These are phyloP conservation scores for Zymoseptoria passerinii DNA, from an alignment of 2,329 filamentous ascomycete genomes.

Conservation along the genomic window DNA sequence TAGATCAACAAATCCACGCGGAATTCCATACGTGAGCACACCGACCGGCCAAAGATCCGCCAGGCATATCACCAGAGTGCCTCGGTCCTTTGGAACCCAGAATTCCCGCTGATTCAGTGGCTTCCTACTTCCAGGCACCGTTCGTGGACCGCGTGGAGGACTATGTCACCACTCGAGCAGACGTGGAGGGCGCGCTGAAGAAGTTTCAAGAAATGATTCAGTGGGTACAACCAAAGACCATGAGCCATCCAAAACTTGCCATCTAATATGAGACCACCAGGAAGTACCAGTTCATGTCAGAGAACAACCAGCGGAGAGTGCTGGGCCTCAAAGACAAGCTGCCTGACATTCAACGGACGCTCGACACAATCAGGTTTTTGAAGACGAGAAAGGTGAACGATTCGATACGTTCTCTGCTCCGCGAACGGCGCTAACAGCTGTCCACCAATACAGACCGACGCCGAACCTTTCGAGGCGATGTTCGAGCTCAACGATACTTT, in stretches of 20 bases:
- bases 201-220: conserved; percentile 92
- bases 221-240: conserved; percentile 39
- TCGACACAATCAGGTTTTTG: conserved; percentile 83
- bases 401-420: background rate
- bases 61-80: background rate
- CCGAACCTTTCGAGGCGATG: conserved; percentile 74
- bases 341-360: conserved; percentile 90
- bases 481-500: conserved; percentile 97
- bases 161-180: conserved; percentile 68
- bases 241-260: no score
- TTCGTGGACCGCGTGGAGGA: conserved; percentile 86
- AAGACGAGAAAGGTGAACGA: conserved; percentile 60
- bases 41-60: background rate
- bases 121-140: conserved; percentile 45
- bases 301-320: conserved; percentile 78
- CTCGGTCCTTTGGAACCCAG: background rate
- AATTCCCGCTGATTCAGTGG: background rate
- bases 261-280: conserved; percentile 39
- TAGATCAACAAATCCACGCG: conserved; percentile 60
- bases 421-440: background rate
- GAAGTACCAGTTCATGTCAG: conserved; percentile 99
- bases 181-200: conserved; percentile 72
- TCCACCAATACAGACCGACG: conserved; percentile 29
- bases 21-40: conserved; percentile 54
- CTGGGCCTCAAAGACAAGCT: conserved; percentile 85